Percentiles rank a stretch among this genome's conserved stretches.
Evolutionary conservation across 805 yeast species (phyloP).

Genomic region (Saccharomyces cerevisiae): DNA sequence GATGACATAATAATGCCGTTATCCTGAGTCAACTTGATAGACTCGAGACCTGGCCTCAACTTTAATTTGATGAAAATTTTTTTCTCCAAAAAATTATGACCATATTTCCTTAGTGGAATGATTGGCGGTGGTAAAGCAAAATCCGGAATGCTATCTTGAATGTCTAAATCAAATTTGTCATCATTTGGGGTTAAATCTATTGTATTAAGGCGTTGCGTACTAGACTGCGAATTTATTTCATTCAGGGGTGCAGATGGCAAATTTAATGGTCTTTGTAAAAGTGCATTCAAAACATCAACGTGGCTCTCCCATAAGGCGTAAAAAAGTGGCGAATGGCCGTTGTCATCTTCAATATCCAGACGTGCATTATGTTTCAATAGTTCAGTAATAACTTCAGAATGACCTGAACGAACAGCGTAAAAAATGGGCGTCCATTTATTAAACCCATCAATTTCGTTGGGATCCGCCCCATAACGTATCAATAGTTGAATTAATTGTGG

Average conservation of each 20-base stretch:
- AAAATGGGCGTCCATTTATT: conserved; percentile 93
- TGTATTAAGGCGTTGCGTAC: conserved; percentile 4
- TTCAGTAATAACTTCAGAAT: conserved; percentile 56
- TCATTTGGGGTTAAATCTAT: conserved; percentile 1
- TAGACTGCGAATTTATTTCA: conserved; percentile 2
- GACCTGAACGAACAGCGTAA: conserved; percentile 84
- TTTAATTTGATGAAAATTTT: conserved; percentile 75
- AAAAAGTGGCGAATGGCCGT: conserved; percentile 70
- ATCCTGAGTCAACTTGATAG: conserved; percentile 39
- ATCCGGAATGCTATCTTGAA: conserved; percentile 73
- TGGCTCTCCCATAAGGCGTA: conserved; percentile 95
- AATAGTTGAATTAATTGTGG: conserved; percentile 58
- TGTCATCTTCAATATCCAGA: conserved; percentile 61
- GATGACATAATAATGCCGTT: conserved; percentile 36
- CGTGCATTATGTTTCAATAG: conserved; percentile 70
- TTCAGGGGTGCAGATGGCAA: conserved; percentile 4
- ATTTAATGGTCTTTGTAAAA: conserved; percentile 33
- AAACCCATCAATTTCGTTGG: conserved; percentile 73
- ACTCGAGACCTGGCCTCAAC: conserved; percentile 44
- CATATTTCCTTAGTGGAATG: conserved; percentile 85
- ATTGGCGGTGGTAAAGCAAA: conserved; percentile 92
- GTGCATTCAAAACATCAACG: conserved; percentile 64
- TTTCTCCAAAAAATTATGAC: conserved; percentile 90
- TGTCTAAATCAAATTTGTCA: conserved; percentile 29
- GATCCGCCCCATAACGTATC: conserved; percentile 62